Conservation (phyloP, 352 stramenopile species). For the Phytophthora aleatoria region DNA sequence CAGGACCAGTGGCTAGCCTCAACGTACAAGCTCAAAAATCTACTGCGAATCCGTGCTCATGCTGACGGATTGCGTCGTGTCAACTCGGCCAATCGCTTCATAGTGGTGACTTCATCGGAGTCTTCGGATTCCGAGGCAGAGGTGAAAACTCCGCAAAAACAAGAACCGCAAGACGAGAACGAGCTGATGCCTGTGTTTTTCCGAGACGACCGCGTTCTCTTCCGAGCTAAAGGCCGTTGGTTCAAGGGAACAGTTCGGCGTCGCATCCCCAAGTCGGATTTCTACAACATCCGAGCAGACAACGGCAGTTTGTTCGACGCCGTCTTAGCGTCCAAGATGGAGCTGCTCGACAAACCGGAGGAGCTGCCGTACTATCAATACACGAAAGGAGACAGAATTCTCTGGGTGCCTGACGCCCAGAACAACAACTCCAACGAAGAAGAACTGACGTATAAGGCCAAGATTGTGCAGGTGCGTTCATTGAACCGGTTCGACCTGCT, state of each 20-base stretch:
- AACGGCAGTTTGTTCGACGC: slow-evolving; percentile 55
- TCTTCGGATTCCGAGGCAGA: slow-evolving; percentile 35
- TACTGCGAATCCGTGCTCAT: slow-evolving; percentile 50
- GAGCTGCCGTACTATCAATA: slow-evolving; percentile 31
- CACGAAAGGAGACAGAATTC: slow-evolving; percentile 39
- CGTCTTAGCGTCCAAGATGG: slow-evolving; percentile 51
- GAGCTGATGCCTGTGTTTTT: slow-evolving; percentile 43
- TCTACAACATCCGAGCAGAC: slow-evolving; percentile 59
- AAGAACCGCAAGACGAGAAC: slow-evolving; percentile 32
- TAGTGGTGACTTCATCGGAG: slow-evolving; percentile 45
- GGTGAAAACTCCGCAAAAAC: slow-evolving; percentile 19
- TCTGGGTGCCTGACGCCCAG: slow-evolving; percentile 37
- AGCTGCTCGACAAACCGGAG: slow-evolving; percentile 31
- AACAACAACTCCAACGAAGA: slow-evolving; percentile 12
- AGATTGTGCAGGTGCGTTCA: slow-evolving; percentile 45
- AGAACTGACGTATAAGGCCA: slow-evolving; percentile 51
- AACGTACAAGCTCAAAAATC: slow-evolving; percentile 47
- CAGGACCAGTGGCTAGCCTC: slow-evolving; percentile 31
- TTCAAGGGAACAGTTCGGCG: slow-evolving; percentile 43
- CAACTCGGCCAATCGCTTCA: slow-evolving; percentile 53
- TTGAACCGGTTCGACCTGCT: slow-evolving; percentile 52
- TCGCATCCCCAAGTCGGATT: slow-evolving; percentile 49
- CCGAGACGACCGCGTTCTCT: slow-evolving; percentile 56
- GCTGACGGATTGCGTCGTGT: slow-evolving; percentile 59
- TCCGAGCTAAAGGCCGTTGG: slow-evolving; percentile 39